Conservation (phyloP, 805 yeast species). For the Ogataea corticis region DNA sequence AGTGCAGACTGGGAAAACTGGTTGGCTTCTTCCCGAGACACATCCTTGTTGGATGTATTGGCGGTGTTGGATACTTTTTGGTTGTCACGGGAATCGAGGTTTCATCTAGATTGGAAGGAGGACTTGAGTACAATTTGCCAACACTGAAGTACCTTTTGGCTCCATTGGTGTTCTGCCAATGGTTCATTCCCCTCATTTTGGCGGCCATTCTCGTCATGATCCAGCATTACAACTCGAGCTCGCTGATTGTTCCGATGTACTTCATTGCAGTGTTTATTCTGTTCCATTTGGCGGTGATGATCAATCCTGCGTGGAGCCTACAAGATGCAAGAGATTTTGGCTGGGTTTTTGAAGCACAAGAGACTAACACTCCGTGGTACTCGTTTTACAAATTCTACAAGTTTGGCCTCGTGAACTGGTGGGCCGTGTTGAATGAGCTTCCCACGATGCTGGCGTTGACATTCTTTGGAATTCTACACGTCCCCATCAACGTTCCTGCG, state of each 20-base stretch:
- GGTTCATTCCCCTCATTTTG: conserved; percentile 69
- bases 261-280: conserved; percentile 68
- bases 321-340: conserved; percentile 66
- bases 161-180: conserved; percentile 51
- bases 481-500: conserved; percentile 97
- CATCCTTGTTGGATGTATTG: conserved; percentile 94
- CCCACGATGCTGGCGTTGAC: conserved; percentile 97
- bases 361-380: conserved; percentile 82
- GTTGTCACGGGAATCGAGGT: conserved; percentile 91
- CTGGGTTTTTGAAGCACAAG: conserved; percentile 78
- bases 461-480: conserved; percentile 93
- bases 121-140: conserved; percentile 59
- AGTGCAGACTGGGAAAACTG: conserved; percentile 74
- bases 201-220: conserved; percentile 61
- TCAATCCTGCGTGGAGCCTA: conserved; percentile 67
- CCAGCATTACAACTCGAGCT: conserved; percentile 58
- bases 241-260: conserved; percentile 77
- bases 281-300: conserved; percentile 67
- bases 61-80: conserved; percentile 96
- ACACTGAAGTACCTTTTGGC: conserved; percentile 53
- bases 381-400: conserved; percentile 75
- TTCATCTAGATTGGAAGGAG: conserved; percentile 76
- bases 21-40: conserved; percentile 97
- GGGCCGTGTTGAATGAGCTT: conserved; percentile 59
- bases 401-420: conserved; percentile 74